Percentiles rank a stretch among this genome's conserved stretches.
phyloP scores from a whole-genome alignment of 176 grass and related monocot genomes.

The Alloteropsis semialata region DNA sequence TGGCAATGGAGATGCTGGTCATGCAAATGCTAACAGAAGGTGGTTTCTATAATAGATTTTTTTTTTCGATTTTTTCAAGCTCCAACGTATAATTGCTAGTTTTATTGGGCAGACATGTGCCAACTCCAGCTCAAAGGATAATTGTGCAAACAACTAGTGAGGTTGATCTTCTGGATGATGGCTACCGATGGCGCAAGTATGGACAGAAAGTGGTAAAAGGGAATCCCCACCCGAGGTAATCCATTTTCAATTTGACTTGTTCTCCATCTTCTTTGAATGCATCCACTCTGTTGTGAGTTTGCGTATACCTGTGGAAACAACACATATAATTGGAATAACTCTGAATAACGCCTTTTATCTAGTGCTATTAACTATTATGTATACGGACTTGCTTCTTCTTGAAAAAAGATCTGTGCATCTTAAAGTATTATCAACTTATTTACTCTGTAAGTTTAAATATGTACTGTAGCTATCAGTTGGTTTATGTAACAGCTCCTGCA shows the following conservation, averaged over 20 bases:
- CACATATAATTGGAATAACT: slow-evolving; percentile 23
- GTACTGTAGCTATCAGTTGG: not conserved
- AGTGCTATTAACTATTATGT: not conserved
- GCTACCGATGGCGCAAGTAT: slow-evolving; percentile 93
- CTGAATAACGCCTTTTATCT: not conserved
- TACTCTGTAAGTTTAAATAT: not conserved
- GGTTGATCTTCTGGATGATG: slow-evolving; percentile 98
- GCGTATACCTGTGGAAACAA: slow-evolving; percentile 1
- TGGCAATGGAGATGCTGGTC: slow-evolving; percentile 2
- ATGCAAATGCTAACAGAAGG: slow-evolving; percentile 66
- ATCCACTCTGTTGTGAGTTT: not conserved
- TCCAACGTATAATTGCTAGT: slow-evolving; percentile 19
- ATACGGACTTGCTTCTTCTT: not conserved
- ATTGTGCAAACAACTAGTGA: slow-evolving; percentile 91
- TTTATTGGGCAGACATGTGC: slow-evolving; percentile 44
- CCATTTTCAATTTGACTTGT: slow-evolving; percentile 1
- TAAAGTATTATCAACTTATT: not conserved
- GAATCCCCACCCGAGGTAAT: slow-evolving; percentile 91
- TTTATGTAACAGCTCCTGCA: not conserved
- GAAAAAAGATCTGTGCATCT: not conserved
- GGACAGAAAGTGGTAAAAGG: slow-evolving; percentile 96
- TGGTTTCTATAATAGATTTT: slow-evolving; percentile 31
- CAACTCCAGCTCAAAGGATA: slow-evolving; percentile 69
- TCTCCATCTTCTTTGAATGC: slow-evolving; percentile 2
- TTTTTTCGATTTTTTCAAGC: not conserved